A percentile compares a stretch with the other conserved stretches of the same genome.
Conservation (phyloP, 2,329 filamentous ascomycete species). For the Scytalidium sp. region DNA sequence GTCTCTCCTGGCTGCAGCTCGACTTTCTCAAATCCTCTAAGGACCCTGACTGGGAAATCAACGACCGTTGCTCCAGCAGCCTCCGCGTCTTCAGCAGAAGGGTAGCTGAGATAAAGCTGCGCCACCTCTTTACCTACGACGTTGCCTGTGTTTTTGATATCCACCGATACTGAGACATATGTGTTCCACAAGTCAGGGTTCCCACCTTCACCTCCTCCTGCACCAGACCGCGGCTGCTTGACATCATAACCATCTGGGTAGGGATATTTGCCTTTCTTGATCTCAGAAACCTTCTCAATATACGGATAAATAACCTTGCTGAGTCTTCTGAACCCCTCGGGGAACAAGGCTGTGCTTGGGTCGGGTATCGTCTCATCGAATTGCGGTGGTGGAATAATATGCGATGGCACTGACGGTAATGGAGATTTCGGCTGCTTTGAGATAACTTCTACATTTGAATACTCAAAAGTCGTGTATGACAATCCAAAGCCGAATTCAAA, state of each 20-base stretch:
- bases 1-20: slow-evolving; percentile 51
- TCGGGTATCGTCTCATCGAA: slow-evolving; percentile 50
- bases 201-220: slow-evolving; percentile 60
- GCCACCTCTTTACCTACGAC: slow-evolving; percentile 49
- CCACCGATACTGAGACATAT: slow-evolving; percentile 50
- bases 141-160: slow-evolving; percentile 57
- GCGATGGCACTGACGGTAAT: slow-evolving; percentile 30
- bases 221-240: slow-evolving; percentile 45
- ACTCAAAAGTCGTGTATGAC: slow-evolving; percentile 61
- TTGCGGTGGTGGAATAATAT: slow-evolving; percentile 40
- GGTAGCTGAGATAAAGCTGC: slow-evolving; percentile 53
- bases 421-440: slow-evolving; percentile 33
- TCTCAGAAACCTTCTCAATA: slow-evolving; percentile 26
- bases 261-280: slow-evolving; percentile 36
- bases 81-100: slow-evolving; percentile 26
- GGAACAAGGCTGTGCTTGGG: slow-evolving; percentile 51
- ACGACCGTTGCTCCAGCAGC: slow-evolving; percentile 17
- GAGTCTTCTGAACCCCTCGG: slow-evolving; percentile 51
- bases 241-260: slow-evolving; percentile 45
- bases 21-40: slow-evolving; percentile 72
- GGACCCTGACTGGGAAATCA: slow-evolving; percentile 63
- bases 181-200: slow-evolving; percentile 54
- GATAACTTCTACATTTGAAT: slow-evolving; percentile 44
- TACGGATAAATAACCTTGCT: slow-evolving; percentile 69
- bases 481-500: slow-evolving; percentile 87